Conservation (phyloP, 805 yeast genomes). For the Teunomyces stri region DNA sequence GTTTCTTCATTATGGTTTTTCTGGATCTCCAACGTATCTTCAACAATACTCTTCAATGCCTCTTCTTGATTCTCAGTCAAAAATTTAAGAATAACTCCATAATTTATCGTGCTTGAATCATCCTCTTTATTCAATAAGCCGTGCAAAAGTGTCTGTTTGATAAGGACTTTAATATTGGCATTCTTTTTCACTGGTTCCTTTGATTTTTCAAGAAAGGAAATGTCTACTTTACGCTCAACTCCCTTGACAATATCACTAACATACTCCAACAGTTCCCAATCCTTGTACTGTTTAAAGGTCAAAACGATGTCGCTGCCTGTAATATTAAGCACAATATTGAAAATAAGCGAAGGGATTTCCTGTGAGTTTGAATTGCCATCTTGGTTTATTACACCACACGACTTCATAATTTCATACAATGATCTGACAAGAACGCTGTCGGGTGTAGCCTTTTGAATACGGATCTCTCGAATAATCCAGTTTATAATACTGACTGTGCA, state of each 20-base stretch:
- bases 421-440: constrained; percentile 17
- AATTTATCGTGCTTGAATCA: not conserved
- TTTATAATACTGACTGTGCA: constrained; percentile 41
- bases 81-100: not conserved
- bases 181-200: not conserved
- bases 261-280: constrained; percentile 11
- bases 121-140: not conserved
- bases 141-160: not conserved
- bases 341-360: constrained; percentile 14
- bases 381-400: constrained; percentile 13
- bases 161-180: not conserved
- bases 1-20: constrained; percentile 24
- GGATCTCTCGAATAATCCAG: constrained; percentile 24
- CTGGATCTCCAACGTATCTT: constrained; percentile 8
- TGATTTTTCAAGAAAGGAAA: constrained; percentile 2
- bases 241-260: constrained; percentile 13
- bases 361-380: constrained; percentile 9
- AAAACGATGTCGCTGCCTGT: constrained; percentile 16
- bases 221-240: constrained; percentile 10
- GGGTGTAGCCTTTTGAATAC: constrained; percentile 4
- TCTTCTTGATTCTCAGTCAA: constrained; percentile 1
- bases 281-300: constrained; percentile 12
- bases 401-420: constrained; percentile 24
- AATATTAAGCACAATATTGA: constrained; percentile 25
- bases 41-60: not conserved